Evolutionary conservation across 2,329 filamentous ascomycete species (phyloP), one percentile per base, ranked within the genome.

Genomic region (Penicillium sumatraense): DNA sequence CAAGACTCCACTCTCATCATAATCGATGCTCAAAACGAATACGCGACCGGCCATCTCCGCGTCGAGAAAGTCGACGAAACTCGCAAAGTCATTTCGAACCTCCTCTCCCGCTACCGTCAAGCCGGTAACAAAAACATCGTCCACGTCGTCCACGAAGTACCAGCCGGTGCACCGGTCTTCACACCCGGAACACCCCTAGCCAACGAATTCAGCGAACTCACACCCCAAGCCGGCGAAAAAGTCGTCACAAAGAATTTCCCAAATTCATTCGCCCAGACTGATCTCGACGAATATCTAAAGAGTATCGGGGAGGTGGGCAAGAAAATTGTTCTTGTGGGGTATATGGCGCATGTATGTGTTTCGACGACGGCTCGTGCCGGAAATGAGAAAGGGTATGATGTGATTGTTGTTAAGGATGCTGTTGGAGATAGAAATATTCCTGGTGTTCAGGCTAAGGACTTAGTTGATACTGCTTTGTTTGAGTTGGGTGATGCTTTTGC

Each of bases 1-100:
- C 69, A 72, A 40, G 85, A 89, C 72, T 85, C 81, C 59, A 81
- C 82, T 2, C 79, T 89, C 41, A 72, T 89, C 63, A 88, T 89
- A 71, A 86, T 89, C 66, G 86, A 89, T 67, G 87, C 87, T 1
- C 87, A 90, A 65, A 89, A 89, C 66, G 87, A 90, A 72, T 89
- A 87, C 59, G 72, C 61, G 41, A 38, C 56, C 2, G 87, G 87
- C 44, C 74, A 79, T 4, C 79, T 89, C 1, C 78, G 80, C 20
- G 82, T 86, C 29, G 73, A 78, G 36, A 80, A 87, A 56, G 79
- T 86, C 1, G 65, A 75, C 0, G 58, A 75, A 3, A 84, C 83
- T 5, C 81, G 86, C 57, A 79, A 80, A 27, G 82, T 77, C 11
- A 89, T 89, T 54, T 74, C 79, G 0, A 65, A 72, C 0, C 75